Evolutionary conservation across 768 basidiomycete species (phyloP), one percentile per base, ranked within the genome.

Genomic region (Saitozyma podzolica): DNA sequence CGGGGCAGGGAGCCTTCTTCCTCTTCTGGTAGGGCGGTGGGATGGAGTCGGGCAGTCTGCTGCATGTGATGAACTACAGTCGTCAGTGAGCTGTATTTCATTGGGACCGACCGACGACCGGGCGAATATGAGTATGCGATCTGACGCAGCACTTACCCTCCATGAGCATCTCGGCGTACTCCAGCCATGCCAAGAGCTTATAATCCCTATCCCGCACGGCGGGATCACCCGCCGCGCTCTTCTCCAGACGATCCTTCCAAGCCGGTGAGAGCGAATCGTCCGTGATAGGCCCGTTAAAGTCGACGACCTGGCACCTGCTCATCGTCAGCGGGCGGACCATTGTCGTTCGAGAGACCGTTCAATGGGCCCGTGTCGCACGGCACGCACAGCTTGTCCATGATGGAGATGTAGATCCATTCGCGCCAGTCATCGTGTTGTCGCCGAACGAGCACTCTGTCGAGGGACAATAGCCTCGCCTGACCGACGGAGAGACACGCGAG

Each of bases 101-200:
- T 2, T 29, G 29, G 29, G 5, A 29, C 29, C 29, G 29, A 29
- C 29, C n/a, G n/a, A n/a, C n/a, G n/a, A n/a, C n/a, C n/a, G n/a
- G n/a, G 29, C 29, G 29, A 29, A 5, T 2, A 29, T 29, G 3
- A 52, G 3, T 1, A 39, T 17, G 2, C 3, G 51, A 52, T 17
- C 9, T 9, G 1, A n/a, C 45, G 43, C 9, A 57, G 51, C 13
- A 70, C 70, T 52, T 49, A 74, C 72, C 58, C 40, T 76, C 73
- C 6, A 63, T 67, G 2, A 79, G 64, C 9, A 63, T 70, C 58
- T 79, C 78, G 39, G 71, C 58, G 58, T 77, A 75, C 61, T 79
- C 78, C 17, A 76, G 51, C 78, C 78, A 79, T 14, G 73, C 68
- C 19, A 77, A 63, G 7, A 79, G 61, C 57, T 75, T 76, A 16